These are phyloP conservation scores for Aspergillus bridgeri DNA, from an alignment of 495 filamentous ascomycete species.

Conservation along the genomic window DNA sequence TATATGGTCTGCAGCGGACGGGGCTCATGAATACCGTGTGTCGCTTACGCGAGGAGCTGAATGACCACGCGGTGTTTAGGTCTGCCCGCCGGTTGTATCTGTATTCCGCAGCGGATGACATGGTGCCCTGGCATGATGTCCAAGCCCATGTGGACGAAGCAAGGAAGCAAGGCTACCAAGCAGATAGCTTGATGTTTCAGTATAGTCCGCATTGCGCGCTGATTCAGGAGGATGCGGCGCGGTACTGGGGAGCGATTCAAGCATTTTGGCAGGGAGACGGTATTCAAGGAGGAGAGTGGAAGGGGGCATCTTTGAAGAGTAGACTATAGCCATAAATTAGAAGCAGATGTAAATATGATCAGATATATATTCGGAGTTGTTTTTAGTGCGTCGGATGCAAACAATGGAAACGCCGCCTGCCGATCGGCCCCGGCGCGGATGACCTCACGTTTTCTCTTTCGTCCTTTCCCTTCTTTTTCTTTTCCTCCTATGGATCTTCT, in stretches of 20 bases:
- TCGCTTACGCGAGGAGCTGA: slow-evolving; percentile 23
- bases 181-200: slow-evolving; percentile 24
- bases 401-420: neutral
- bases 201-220: slow-evolving; percentile 32
- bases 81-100: slow-evolving; percentile 27
- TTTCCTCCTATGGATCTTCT: slow-evolving; percentile 69
- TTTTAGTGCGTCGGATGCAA: too few species aligned
- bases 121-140: slow-evolving; percentile 34
- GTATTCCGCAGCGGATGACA: slow-evolving; percentile 35
- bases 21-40: slow-evolving; percentile 21
- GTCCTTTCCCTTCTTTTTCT: slow-evolving; percentile 7
- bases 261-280: slow-evolving; percentile 16
- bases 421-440: slow-evolving; percentile 11
- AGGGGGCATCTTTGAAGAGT: neutral
- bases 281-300: neutral
- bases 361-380: too few species aligned
- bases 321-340: neutral
- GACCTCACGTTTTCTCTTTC: slow-evolving; percentile 6
- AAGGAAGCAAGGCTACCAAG: slow-evolving; percentile 25
- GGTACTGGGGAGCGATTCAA: slow-evolving; percentile 26
- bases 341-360: too few species aligned
- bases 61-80: slow-evolving; percentile 23
- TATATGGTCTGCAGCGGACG: slow-evolving; percentile 18
- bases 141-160: slow-evolving; percentile 30
- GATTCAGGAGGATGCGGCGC: slow-evolving; percentile 22